Base-by-base conservation (phyloP, 108 stramenopile genomes). In the Skeletonema marinoi region DNA sequence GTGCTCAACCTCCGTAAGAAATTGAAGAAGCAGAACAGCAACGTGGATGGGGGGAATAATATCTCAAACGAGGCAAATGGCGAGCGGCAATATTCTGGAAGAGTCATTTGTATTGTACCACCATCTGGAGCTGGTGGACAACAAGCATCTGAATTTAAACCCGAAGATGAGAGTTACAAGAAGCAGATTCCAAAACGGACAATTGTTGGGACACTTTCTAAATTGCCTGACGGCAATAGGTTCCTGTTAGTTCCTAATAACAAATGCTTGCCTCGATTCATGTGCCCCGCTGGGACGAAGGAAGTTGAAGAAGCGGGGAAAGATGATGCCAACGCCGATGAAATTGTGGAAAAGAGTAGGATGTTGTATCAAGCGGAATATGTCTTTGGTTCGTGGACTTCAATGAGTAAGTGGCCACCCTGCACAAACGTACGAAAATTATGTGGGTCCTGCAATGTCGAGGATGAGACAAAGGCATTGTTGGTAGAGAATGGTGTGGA, bases 401-500 rank as follows among this genome's bases (percentile, higher is more conserved):
- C 66, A 62, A 70, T 69, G 17, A 73, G 78, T 65, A 79, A 82
- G 31, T 96, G 94, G 95, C 96, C 96, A 5, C 91, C 89, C 1
- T 95, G 96, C 73, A 72, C 60, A 1, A 60, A 88, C 21, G 82
- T 93, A 8, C 68, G 74, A 46, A 77, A 73, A 31, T 78, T 97
- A 54, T 94, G 96, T 42, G 75, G 80, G 3, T 84, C 88, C 3
- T 92, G 89, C 58, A 92, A 86, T 73, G 86, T 97, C 21, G 87
- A 91, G 69, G 92, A 97, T 66, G 97, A 99, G 79, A 98, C 96
- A 2, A 64, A 78, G 67, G 97, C 96, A 2, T 85, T 98, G 14
- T 88, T 98, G 32, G 78, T 86, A 3, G 91, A 96, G 59, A 65
- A 87, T 66, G 89, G 77, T 8, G 93, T 97, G 29, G 86, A 97